phyloP scores from a whole-genome alignment of 1,139 yeast species.

The Lizanozyma gosingica region DNA sequence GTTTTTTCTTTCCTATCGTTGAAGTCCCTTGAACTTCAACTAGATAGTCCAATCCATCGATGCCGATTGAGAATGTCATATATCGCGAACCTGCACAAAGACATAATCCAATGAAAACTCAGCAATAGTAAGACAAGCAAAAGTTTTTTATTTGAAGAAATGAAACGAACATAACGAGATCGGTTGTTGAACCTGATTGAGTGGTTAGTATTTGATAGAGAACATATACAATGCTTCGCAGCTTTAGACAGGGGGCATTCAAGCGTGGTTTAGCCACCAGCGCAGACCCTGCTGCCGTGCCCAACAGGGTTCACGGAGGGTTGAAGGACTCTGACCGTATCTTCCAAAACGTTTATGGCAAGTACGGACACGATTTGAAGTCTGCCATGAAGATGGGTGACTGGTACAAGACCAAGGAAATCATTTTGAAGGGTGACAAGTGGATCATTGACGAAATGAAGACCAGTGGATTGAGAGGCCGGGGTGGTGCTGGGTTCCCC shows the following conservation, averaged over 20 bases:
- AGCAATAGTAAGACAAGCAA: not conserved
- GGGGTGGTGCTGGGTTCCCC: conserved; percentile 94
- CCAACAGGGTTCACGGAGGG: conserved; percentile 64
- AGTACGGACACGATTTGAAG: conserved; percentile 66
- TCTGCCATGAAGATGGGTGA: conserved; percentile 75
- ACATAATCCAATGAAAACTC: not conserved
- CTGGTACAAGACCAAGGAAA: conserved; percentile 86
- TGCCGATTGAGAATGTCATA: too few relatives aligned
- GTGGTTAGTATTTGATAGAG: not conserved
- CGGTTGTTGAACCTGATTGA: too few relatives aligned
- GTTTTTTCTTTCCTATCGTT: too few relatives aligned
- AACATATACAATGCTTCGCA: conserved; percentile 16
- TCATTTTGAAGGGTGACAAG: conserved; percentile 69
- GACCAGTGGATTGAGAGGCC: conserved; percentile 76
- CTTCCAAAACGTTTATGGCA: conserved; percentile 72
- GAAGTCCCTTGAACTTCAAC: too few relatives aligned
- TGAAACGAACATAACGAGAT: too few relatives aligned
- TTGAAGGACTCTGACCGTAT: conserved; percentile 76
- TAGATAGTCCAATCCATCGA: too few relatives aligned
- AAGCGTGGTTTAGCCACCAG: conserved; percentile 34
- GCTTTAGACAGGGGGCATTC: conserved; percentile 8
- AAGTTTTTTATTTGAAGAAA: not conserved
- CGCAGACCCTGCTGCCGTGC: conserved; percentile 40
- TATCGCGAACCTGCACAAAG: too few relatives aligned
- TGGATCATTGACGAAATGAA: conserved; percentile 87